Evolutionary conservation across 306 rosid species (phyloP).

Genomic region (Mucuna pruriens): DNA sequence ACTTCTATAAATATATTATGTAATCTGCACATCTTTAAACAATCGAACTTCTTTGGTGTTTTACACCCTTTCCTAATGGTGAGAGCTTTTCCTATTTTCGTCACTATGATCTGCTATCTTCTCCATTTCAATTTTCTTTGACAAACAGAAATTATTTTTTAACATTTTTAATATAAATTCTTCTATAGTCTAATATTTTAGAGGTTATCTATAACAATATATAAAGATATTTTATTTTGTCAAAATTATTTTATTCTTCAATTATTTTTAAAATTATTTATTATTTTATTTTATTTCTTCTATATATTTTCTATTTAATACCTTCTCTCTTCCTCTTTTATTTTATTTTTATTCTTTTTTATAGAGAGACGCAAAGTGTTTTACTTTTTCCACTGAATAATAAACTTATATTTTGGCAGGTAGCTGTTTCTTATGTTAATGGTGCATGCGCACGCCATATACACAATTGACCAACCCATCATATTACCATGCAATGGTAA

Average conservation of each 20-base stretch:
- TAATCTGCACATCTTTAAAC: neutral
- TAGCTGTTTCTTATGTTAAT: neutral
- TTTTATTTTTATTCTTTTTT: no score
- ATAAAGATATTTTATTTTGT: no score
- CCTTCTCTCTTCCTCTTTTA: no score
- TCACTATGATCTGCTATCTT: no score
- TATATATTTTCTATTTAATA: no score
- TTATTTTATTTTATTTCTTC: no score
- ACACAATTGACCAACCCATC: constrained; percentile 19
- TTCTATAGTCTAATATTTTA: neutral
- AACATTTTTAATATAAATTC: neutral
- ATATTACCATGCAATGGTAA: neutral
- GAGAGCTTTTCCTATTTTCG: no score
- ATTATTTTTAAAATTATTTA: no score
- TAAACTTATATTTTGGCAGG: neutral
- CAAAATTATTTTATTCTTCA: no score
- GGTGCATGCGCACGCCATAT: constrained; percentile 4
- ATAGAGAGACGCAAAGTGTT: no score
- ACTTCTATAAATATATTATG: neutral
- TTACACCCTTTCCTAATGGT: neutral
- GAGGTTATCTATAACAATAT: no score
- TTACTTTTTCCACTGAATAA: no score
- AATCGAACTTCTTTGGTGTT: neutral
- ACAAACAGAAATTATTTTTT: neutral
- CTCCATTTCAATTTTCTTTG: neutral